Evolutionary conservation across 495 filamentous ascomycete genomes (phyloP).

Genomic region (Penicillium subrubescens): DNA sequence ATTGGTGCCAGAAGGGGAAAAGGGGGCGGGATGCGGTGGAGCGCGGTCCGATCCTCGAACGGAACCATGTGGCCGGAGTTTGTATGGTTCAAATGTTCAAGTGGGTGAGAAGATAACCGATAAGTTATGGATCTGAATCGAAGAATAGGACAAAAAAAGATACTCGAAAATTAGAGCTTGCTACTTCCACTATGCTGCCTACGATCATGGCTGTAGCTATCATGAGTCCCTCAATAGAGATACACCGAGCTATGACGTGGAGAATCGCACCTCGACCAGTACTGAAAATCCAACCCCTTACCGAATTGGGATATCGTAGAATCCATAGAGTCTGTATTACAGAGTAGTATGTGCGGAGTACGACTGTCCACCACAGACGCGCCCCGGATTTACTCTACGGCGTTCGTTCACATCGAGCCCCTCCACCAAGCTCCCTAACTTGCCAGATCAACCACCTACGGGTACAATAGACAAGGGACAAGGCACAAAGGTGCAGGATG

Average conservation of each 20-base stretch:
- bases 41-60: slow-evolving; percentile 18
- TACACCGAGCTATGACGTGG: background rate
- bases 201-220: background rate
- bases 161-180: background rate
- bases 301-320: background rate
- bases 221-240: background rate
- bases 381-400: background rate
- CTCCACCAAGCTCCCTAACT: background rate
- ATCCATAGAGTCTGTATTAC: background rate
- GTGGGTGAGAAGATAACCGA: background rate
- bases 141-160: background rate
- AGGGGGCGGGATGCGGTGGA: slow-evolving; percentile 9
- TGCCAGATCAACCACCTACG: background rate
- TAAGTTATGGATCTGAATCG: background rate
- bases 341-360: too few species aligned
- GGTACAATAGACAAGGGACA: background rate
- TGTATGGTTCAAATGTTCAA: background rate
- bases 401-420: background rate
- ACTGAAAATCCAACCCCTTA: background rate
- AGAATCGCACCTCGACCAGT: background rate
- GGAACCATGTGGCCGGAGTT: slow-evolving; percentile 13
- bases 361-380: background rate
- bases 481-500: background rate
- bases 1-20: background rate
- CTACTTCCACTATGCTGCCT: background rate